A percentile compares a stretch with the other conserved stretches of the same genome.
Conservation (phyloP, 805 yeast genomes). For the Maudiozyma barnettii region DNA sequence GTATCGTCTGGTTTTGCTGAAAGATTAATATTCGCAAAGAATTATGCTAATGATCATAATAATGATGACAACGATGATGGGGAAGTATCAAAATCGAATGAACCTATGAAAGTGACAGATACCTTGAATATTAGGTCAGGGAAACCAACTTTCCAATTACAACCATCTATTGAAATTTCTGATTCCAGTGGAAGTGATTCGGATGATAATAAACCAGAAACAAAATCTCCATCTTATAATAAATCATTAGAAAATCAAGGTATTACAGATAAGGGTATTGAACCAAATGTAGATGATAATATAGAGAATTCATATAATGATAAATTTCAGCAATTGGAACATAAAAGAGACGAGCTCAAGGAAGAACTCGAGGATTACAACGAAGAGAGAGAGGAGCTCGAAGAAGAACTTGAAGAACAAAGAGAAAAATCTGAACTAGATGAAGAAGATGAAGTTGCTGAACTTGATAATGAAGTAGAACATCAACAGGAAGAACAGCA, state of each 20-base stretch:
- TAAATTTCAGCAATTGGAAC: neutral
- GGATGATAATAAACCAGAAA: neutral
- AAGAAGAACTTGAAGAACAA: neutral
- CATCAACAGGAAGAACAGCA: neutral
- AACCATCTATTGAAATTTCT: neutral
- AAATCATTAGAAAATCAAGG: no score
- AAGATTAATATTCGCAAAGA: conserved; percentile 22
- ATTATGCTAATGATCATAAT: neutral
- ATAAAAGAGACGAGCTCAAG: neutral
- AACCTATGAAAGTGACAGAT: neutral
- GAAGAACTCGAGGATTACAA: neutral
- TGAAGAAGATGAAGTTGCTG: neutral
- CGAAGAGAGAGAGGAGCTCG: neutral
- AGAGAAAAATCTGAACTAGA: neutral
- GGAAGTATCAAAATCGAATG: neutral
- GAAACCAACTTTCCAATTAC: neutral
- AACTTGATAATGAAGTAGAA: neutral
- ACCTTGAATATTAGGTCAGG: no score
- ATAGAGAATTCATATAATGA: neutral
- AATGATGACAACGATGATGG: neutral
- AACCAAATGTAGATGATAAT: no score
- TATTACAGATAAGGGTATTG: no score
- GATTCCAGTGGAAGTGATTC: neutral
- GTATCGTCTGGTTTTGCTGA: conserved; percentile 31
- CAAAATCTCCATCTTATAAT: no score